Conservation (phyloP, 148 eudicot species). For the Camellia lanceoleosa region DNA sequence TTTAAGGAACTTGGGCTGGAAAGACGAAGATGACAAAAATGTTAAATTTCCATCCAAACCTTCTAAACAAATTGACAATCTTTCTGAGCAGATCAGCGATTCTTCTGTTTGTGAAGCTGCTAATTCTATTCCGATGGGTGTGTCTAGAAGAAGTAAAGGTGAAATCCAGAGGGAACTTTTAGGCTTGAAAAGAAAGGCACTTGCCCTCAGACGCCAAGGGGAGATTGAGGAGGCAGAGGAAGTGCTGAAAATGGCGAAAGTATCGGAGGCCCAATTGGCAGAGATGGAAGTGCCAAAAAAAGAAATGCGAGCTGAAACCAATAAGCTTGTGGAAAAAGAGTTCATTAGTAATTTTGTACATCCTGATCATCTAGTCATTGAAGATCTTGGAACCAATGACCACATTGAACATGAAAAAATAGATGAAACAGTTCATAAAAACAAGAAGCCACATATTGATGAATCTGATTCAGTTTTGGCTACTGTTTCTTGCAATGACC, state of each 20-base stretch:
- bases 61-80: conserved; percentile 12
- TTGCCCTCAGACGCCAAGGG: conserved; percentile 82
- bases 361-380: background rate
- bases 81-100: conserved; percentile 18
- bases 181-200: conserved; percentile 80
- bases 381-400: conserved; percentile 12
- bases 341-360: background rate
- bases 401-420: conserved; percentile 24
- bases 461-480: conserved; percentile 16
- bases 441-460: conserved; percentile 14
- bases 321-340: conserved; percentile 16
- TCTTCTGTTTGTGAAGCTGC: conserved; percentile 15
- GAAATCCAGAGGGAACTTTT: conserved; percentile 84
- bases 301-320: conserved; percentile 24
- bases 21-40: conserved; percentile 51
- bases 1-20: conserved; percentile 82
- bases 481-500: conserved; percentile 29
- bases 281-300: conserved; percentile 61
- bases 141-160: conserved; percentile 56
- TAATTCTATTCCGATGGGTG: conserved; percentile 13
- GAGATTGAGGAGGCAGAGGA: conserved; percentile 76
- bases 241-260: conserved; percentile 55
- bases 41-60: conserved; percentile 24
- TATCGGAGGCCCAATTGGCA: conserved; percentile 65
- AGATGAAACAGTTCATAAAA: conserved; percentile 21